A percentile compares a stretch with the other conserved stretches of the same genome.
Evolutionary conservation across 805 yeast genomes (phyloP).

Genomic region (Nakazawaea pomicola): DNA sequence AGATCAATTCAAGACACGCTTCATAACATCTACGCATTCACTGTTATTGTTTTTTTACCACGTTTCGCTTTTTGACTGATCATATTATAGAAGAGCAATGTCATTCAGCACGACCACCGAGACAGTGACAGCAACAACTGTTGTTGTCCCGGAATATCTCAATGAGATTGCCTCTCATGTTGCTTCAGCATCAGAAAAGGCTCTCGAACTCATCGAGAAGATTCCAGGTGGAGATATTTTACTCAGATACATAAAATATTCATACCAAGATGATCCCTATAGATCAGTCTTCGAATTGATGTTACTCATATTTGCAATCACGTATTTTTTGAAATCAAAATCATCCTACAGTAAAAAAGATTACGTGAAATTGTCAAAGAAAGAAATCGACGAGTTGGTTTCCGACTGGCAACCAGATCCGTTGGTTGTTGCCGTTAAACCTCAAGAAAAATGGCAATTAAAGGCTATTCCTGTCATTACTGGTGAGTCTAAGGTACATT

Average conservation of each 20-base stretch:
- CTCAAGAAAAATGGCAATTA: constrained; percentile 56
- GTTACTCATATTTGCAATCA: constrained; percentile 73
- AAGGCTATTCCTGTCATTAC: constrained; percentile 63
- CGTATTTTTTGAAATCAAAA: constrained; percentile 76
- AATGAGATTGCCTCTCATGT: constrained; percentile 10
- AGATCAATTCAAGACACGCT: too few species aligned
- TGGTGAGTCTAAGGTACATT: constrained; percentile 37
- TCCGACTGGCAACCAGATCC: constrained; percentile 94
- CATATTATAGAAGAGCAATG: not conserved
- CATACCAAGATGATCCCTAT: constrained; percentile 91
- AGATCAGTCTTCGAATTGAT: constrained; percentile 78
- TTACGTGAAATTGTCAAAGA: constrained; percentile 50
- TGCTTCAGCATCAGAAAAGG: constrained; percentile 1
- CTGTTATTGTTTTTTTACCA: not conserved
- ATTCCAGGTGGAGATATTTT: constrained; percentile 56
- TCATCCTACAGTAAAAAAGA: constrained; percentile 72
- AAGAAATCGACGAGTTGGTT: constrained; percentile 76
- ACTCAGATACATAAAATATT: constrained; percentile 70
- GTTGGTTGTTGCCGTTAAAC: constrained; percentile 50
- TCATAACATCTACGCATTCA: too few species aligned
- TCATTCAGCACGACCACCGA: constrained; percentile 5
- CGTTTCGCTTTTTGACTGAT: too few species aligned
- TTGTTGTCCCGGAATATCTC: constrained; percentile 14
- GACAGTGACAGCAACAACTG: constrained; percentile 14
- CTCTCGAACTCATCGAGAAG: constrained; percentile 5